Evolutionary conservation across 2,329 filamentous ascomycete genomes (phyloP).

Genomic region (Rutstroemia sp.): DNA sequence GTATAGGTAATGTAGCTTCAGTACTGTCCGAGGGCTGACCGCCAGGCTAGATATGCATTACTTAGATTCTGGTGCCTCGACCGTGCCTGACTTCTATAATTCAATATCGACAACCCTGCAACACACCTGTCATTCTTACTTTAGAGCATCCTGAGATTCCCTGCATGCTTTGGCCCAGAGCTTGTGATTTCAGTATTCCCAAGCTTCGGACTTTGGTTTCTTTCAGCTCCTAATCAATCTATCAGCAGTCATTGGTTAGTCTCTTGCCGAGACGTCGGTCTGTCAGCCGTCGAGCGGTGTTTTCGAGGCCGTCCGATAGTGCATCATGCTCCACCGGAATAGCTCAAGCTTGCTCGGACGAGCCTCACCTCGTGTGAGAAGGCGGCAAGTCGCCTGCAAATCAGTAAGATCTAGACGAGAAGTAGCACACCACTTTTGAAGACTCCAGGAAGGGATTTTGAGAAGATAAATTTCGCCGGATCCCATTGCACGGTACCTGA

Average conservation of each 20-base stretch:
- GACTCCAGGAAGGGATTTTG: background rate
- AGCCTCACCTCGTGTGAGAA: constrained; percentile 6
- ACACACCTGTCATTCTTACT: background rate
- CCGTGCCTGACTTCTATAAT: background rate
- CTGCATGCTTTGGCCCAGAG: background rate
- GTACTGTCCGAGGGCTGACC: constrained; percentile 8
- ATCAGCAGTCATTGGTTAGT: background rate
- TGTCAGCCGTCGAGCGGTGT: background rate
- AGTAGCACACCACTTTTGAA: background rate
- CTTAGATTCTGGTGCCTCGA: background rate
- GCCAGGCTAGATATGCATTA: background rate
- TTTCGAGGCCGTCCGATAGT: background rate
- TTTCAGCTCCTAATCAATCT: background rate
- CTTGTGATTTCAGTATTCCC: background rate
- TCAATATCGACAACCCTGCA: background rate
- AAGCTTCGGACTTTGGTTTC: background rate
- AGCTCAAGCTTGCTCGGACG: background rate
- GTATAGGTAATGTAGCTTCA: background rate
- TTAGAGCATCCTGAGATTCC: background rate
- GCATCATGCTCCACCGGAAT: background rate
- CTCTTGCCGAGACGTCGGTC: background rate
- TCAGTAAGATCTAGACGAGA: background rate
- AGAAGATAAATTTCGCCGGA: constrained; percentile 7
- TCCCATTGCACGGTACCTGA: background rate
- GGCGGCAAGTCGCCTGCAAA: constrained; percentile 2